Base-by-base conservation (phyloP, 2,329 filamentous ascomycete species). In the Verticillium tricorpus region DNA sequence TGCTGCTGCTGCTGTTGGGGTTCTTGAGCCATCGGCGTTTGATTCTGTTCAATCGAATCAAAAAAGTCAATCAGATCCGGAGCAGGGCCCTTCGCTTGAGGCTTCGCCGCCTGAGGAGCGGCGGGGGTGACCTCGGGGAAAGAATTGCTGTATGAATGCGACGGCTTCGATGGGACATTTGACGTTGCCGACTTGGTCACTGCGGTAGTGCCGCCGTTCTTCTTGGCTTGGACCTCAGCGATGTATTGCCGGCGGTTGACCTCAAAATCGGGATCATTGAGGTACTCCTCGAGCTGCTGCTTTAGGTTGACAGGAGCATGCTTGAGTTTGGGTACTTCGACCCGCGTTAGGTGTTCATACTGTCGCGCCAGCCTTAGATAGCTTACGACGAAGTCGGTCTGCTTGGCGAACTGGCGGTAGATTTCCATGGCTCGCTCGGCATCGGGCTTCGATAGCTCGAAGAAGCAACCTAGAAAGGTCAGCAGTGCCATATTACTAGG, bases 261-360 rank as follows among this genome's bases (percentile, higher is more conserved):
- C 69, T 99, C 95, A 70, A 99, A 99, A 74, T 99, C 95, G 3
- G 92, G 88, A 70, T 99, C 95, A 65, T 93, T 89, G 56, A 99
- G 80, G 72, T 99, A 98, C 68, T 99, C 95, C 73, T 98, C 93
- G 31, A 99, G 83, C 61, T 96, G 92, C 31, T 89, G 89, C 17
- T 92, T 91, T 59, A 99, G 78, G 71, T 95, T 96, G 1, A 96
- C 93, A 1, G 95, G 96, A 6, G 95, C 95, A 73, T 99, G 95
- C 78, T 97, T 98, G 67, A 99, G 84, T 78, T 97, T 97, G 11
- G 95, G 95, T 8, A 99, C 96, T 71, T 97, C 92, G 45, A 99
- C 85, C 64, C 94, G 84, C 5, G 95, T 99, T 66, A 93, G 92
- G 72, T 93, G 89, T 76, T 98, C 93, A 72, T 94, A 95, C 72